phyloP scores from a whole-genome alignment of 306 rosid genomes.

The Astragalus glycyphyllos region DNA sequence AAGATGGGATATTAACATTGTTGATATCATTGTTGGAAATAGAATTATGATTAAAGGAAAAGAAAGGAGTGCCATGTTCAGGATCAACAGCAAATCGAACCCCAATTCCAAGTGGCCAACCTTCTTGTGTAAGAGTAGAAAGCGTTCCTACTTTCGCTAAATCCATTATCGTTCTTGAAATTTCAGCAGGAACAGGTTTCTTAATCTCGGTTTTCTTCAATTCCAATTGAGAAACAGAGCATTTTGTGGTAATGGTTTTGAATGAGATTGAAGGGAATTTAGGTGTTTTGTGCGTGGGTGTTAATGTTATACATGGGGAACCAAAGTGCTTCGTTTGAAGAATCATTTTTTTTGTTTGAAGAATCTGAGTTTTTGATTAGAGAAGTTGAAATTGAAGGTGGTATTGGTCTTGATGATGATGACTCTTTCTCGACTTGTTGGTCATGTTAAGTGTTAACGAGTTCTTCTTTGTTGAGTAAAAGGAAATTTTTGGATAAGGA shows the following conservation, averaged over 20 bases:
- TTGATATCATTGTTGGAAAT: constrained; percentile 1
- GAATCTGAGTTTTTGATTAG: not conserved
- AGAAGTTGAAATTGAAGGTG: constrained; percentile 5
- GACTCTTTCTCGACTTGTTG: not conserved
- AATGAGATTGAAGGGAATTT: constrained; percentile 4
- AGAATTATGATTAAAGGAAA: constrained; percentile 56
- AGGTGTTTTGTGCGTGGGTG: not conserved
- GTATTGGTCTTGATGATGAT: too few species aligned
- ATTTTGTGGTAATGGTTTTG: constrained; percentile 51
- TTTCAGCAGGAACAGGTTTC: constrained; percentile 85
- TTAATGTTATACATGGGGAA: constrained; percentile 45
- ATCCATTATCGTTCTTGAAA: constrained; percentile 87
- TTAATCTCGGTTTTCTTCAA: constrained; percentile 39
- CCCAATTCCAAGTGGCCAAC: constrained; percentile 82
- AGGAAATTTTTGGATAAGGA: constrained; percentile 37
- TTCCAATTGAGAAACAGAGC: constrained; percentile 64
- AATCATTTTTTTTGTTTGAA: constrained; percentile 26
- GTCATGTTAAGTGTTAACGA: not conserved
- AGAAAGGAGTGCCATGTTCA: constrained; percentile 73
- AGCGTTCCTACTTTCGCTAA: constrained; percentile 74
- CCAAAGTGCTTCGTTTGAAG: constrained; percentile 40
- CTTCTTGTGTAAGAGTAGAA: constrained; percentile 61
- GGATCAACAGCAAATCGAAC: constrained; percentile 77
- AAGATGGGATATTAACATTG: constrained; percentile 49
- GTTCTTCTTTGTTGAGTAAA: not conserved